Evolutionary conservation across 1,139 yeast species (phyloP), one percentile per base, ranked within the genome.

Genomic region (Candida labiduridarum): DNA sequence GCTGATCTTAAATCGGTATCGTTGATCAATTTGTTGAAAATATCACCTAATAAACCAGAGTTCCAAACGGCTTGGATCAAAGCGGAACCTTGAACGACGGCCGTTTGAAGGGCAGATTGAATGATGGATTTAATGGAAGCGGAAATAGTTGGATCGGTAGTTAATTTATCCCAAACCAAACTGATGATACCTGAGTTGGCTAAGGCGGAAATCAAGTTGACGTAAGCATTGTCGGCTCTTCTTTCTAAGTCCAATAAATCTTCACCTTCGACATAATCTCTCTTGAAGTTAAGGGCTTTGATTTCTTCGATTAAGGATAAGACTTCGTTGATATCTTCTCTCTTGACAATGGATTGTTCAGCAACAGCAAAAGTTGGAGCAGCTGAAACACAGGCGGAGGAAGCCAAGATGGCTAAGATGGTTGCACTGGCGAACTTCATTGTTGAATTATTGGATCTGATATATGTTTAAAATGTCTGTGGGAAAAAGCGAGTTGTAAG

Each of bases 361-460:
- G 55, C 35, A 29, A 49, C 41, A 46, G 60, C 52, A 46, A 59
- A 56, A 47, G 72, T 58, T 58, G 80, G 79, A 43, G 78, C 78
- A 52, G 80, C 78, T 49, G 66, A 61, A 46, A 69, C 78, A 45
- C 71, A 61, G 46, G 78, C 66, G 44, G 74, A 55, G 45, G 80
- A 55, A 48, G 77, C 78, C 57, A 74, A 67, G 58, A 76, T 61
- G 51, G 80, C 79, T 53, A 73, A 63, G 52, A 72, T 64, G 49
- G 80, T 66, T 50, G 80, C 62, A 53, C 73, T 67, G 43, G 80
- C 63, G 49, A 76, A 71, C 69, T 74, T 76, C 81, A 76, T 76
- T 61, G 52, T 60, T 15, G 22, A 19, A 19, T 19, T 19, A 19
- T 19, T 19, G 22, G 22, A 19, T 19, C 4, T 19, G 9, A 30